These are phyloP conservation scores for Euphorbia peplus DNA, from an alignment of 345 rosid species.

Conservation along the genomic window DNA sequence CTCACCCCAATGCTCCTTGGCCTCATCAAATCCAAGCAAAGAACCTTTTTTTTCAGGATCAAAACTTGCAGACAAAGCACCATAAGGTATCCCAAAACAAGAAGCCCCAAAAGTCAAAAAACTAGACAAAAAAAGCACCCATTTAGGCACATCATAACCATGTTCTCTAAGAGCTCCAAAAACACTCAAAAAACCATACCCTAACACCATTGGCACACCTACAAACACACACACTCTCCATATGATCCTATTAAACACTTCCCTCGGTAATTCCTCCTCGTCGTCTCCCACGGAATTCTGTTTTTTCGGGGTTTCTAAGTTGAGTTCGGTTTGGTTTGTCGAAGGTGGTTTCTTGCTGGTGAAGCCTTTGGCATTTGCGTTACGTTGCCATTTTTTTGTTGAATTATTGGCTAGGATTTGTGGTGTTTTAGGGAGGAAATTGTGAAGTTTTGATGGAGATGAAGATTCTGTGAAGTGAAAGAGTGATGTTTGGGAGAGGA, in stretches of 20 bases:
- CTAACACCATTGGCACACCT: slow-evolving; percentile 43
- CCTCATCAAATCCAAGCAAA: slow-evolving; percentile 62
- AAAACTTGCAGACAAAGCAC: slow-evolving; percentile 70
- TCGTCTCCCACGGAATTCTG: slow-evolving; percentile 30
- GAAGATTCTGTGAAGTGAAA: slow-evolving; percentile 23
- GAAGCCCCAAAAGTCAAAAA: slow-evolving; percentile 62
- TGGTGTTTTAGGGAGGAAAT: slow-evolving; percentile 11
- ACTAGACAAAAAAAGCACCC: slow-evolving; percentile 53
- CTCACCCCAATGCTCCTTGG: slow-evolving; percentile 67
- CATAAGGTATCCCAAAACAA: slow-evolving; percentile 69
- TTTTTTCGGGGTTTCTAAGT: slow-evolving; percentile 12
- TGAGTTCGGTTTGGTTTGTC: slow-evolving; percentile 11
- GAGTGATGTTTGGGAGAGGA: slow-evolving; percentile 27
- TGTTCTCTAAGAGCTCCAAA: slow-evolving; percentile 42
- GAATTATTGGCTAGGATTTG: slow-evolving; percentile 1
- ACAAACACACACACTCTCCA: slow-evolving; percentile 45
- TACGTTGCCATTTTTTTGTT: slow-evolving; percentile 25
- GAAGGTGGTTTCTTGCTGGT: slow-evolving; percentile 12
- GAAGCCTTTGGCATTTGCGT: slow-evolving; percentile 53
- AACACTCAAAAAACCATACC: slow-evolving; percentile 36
- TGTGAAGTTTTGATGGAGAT: slow-evolving; percentile 5
- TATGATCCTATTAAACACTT: slow-evolving; percentile 44
- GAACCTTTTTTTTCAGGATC: slow-evolving; percentile 61
- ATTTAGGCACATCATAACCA: slow-evolving; percentile 56
- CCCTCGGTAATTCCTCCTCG: slow-evolving; percentile 47